Evolutionary conservation across 2,329 filamentous ascomycete species (phyloP).

Genomic region (Akanthomyces dipterigenus): DNA sequence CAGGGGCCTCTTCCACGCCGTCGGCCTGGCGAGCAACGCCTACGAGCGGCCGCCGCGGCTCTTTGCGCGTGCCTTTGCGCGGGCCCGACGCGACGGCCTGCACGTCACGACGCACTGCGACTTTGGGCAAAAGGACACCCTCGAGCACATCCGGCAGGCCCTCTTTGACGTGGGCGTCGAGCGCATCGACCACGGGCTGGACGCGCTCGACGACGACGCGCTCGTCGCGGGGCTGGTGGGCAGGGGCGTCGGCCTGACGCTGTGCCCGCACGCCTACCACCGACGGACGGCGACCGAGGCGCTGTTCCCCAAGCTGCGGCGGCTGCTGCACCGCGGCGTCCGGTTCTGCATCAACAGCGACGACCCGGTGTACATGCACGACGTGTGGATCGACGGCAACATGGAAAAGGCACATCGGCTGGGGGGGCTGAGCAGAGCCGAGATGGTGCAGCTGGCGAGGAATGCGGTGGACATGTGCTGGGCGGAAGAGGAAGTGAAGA

Average conservation of each 20-base stretch:
- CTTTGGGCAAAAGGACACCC: conserved; percentile 41
- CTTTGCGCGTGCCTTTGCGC: conserved; percentile 33
- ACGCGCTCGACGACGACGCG: conserved; percentile 49
- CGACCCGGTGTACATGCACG: conserved; percentile 66
- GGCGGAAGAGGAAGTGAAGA: conserved; percentile 34
- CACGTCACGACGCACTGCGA: conserved; percentile 44
- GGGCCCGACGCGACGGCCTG: conserved; percentile 33
- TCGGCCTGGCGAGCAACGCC: conserved; percentile 42
- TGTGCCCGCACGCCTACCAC: conserved; percentile 48
- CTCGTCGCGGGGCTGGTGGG: conserved; percentile 51
- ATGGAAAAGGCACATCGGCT: conserved; percentile 36
- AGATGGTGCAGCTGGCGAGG: conserved; percentile 35
- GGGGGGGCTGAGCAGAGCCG: conserved; percentile 31
- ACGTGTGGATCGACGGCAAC: conserved; percentile 43
- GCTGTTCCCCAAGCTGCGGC: conserved; percentile 43
- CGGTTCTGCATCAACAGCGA: conserved; percentile 66
- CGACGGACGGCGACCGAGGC: conserved; percentile 22
- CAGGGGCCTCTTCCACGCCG: conserved; percentile 35
- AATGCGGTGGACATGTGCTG: conserved; percentile 41
- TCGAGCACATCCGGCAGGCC: conserved; percentile 49
- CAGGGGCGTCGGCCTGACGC: conserved; percentile 53
- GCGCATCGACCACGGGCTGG: conserved; percentile 69
- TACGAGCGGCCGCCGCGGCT: conserved; percentile 36
- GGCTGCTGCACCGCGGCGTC: conserved; percentile 55
- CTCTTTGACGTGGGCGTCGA: conserved; percentile 52